Evolutionary conservation across 345 rosid genomes (phyloP).

Genomic region (Streptanthus diversifolius): DNA sequence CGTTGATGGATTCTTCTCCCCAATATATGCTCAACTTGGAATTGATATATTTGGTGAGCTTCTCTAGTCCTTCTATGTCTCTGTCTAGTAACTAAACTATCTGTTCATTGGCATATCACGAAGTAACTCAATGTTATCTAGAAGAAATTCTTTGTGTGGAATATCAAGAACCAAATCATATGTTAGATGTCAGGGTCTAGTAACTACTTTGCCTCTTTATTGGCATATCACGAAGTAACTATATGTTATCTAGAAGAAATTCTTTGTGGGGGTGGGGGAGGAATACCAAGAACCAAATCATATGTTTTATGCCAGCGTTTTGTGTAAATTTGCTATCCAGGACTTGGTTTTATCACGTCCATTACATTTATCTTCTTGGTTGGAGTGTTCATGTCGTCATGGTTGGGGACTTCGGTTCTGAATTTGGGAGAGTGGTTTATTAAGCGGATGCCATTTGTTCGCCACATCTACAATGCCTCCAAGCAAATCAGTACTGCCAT

Average conservation of each 20-base stretch:
- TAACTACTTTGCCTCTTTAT: not conserved
- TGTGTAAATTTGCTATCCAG: constrained; percentile 39
- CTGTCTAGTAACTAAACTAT: not conserved
- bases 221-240: no score
- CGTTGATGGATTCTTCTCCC: constrained; percentile 97
- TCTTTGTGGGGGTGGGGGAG: no score
- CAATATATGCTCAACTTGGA: constrained; percentile 89
- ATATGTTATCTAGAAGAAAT: not conserved
- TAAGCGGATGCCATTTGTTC: constrained; percentile 96
- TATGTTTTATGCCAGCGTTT: constrained; percentile 1
- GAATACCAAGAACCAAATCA: no score
- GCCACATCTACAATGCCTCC: constrained; percentile 94
- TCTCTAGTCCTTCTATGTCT: not conserved
- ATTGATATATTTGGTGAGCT: constrained; percentile 83
- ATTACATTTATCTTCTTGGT: constrained; percentile 89
- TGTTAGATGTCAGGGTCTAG: no score
- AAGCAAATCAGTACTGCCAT: constrained; percentile 99
- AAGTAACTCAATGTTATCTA: not conserved
- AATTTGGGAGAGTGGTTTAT: constrained; percentile 98
- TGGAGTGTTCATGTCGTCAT: constrained; percentile 99
- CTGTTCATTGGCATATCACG: not conserved
- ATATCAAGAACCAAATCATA: not conserved
- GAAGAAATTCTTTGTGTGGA: not conserved
- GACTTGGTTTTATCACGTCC: constrained; percentile 94
- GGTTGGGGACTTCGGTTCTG: constrained; percentile 96